Evolutionary conservation across 345 rosid species (phyloP).

Genomic region (Hypericum perforatum): DNA sequence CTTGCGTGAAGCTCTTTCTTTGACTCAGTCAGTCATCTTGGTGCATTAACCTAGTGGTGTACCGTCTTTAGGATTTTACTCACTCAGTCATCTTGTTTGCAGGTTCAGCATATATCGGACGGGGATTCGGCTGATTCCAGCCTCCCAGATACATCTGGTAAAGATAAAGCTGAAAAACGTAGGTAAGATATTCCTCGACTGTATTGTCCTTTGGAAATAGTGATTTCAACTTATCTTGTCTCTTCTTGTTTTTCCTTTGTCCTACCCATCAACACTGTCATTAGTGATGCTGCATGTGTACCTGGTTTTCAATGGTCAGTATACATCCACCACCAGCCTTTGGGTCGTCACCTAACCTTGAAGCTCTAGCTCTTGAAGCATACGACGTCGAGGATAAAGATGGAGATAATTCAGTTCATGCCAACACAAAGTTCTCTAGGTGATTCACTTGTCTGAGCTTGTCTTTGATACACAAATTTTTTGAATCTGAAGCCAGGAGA

Average conservation of each 20-base stretch:
- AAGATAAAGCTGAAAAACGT: conserved; percentile 28
- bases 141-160: conserved; percentile 21
- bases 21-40: too few relatives aligned
- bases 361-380: conserved; percentile 73
- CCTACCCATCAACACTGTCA: conserved; percentile 1
- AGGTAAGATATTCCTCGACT: conserved; percentile 32
- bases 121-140: conserved; percentile 31
- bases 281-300: conserved; percentile 12
- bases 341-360: conserved; percentile 93
- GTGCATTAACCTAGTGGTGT: too few relatives aligned
- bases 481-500: too few relatives aligned
- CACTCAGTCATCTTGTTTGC: conserved; percentile 24
- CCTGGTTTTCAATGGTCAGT: conserved; percentile 43
- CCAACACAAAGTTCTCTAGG: conserved; percentile 59
- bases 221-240: background rate
- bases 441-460: conserved; percentile 16
- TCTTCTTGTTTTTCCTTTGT: conserved; percentile 1
- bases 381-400: conserved; percentile 37
- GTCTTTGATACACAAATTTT: too few relatives aligned
- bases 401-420: conserved; percentile 68
- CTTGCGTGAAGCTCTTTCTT: too few relatives aligned
- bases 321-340: conserved; percentile 97
- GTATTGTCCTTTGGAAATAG: background rate
- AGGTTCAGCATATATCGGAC: conserved; percentile 59
- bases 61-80: background rate